phyloP scores from a whole-genome alignment of 345 rosid species.

The Melaleuca quinquenervia region DNA sequence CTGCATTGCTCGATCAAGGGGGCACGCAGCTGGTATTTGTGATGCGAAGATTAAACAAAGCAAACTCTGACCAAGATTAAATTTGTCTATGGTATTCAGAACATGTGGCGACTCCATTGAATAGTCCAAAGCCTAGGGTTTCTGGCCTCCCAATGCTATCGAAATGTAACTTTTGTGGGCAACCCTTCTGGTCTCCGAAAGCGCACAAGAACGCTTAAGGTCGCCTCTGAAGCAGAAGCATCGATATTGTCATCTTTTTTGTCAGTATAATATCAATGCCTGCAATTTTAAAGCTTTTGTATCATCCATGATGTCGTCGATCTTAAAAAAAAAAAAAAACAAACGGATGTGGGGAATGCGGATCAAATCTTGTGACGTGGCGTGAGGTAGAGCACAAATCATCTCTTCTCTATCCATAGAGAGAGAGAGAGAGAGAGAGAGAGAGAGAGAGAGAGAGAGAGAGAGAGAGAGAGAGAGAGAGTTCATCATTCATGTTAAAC shows the following conservation, averaged over 20 bases:
- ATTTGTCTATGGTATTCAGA: not conserved
- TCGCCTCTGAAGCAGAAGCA: not conserved
- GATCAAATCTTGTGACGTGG: not conserved
- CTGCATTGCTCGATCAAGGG: not conserved
- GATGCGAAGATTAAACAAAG: not conserved
- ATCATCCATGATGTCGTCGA: not conserved
- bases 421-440: too few species aligned
- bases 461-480: too few species aligned
- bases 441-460: too few species aligned
- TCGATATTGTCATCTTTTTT: not conserved
- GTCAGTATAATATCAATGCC: not conserved
- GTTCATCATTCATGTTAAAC: not conserved
- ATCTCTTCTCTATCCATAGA: not conserved
- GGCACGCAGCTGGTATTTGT: not conserved
- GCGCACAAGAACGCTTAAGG: not conserved
- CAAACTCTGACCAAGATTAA: not conserved
- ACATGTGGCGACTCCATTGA: not conserved
- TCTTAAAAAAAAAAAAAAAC: too few species aligned
- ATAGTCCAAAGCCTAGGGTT: not conserved
- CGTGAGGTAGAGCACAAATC: not conserved
- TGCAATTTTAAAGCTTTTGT: not conserved
- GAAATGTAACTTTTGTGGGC: not conserved
- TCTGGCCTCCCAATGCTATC: not conserved
- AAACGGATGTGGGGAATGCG: not conserved
- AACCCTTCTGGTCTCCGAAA: not conserved